These are phyloP conservation scores for Cetraspora pellucida DNA, from an alignment of 192 early-diverging fungal species.

Conservation along the genomic window DNA sequence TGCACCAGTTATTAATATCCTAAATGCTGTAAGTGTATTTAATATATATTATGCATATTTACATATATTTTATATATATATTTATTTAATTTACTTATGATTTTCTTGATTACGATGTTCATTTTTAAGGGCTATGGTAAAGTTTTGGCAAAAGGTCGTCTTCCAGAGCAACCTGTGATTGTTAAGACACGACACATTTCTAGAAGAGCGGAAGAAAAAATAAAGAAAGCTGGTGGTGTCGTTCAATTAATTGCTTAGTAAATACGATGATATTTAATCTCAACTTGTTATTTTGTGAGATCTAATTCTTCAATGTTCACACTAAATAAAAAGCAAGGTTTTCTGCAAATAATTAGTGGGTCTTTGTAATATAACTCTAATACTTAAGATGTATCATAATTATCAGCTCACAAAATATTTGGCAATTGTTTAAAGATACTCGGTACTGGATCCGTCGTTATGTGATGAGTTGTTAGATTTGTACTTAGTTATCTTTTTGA, in stretches of 20 bases:
- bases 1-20: conserved; percentile 92
- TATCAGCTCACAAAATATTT: too few relatives aligned
- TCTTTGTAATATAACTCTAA: too few relatives aligned
- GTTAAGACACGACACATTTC: conserved; percentile 93
- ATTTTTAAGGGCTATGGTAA: conserved; percentile 84
- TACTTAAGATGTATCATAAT: too few relatives aligned
- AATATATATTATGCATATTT: not conserved
- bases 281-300: not conserved
- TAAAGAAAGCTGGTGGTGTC: conserved; percentile 94
- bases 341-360: too few relatives aligned
- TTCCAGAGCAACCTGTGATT: conserved; percentile 90
- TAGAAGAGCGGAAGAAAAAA: conserved; percentile 96
- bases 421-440: too few relatives aligned
- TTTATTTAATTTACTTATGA: conserved; percentile 11
- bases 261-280: conserved; percentile 2
- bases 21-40: conserved; percentile 50
- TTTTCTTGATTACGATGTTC: not conserved
- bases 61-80: not conserved
- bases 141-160: conserved; percentile 92
- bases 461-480: too few relatives aligned
- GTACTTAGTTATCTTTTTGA: too few relatives aligned
- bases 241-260: conserved; percentile 62
- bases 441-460: too few relatives aligned
- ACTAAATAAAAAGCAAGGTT: too few relatives aligned
- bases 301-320: too few relatives aligned